Evolutionary conservation across 177 flowering plant genomes (phyloP).

Genomic region (Vitis hybrid): DNA sequence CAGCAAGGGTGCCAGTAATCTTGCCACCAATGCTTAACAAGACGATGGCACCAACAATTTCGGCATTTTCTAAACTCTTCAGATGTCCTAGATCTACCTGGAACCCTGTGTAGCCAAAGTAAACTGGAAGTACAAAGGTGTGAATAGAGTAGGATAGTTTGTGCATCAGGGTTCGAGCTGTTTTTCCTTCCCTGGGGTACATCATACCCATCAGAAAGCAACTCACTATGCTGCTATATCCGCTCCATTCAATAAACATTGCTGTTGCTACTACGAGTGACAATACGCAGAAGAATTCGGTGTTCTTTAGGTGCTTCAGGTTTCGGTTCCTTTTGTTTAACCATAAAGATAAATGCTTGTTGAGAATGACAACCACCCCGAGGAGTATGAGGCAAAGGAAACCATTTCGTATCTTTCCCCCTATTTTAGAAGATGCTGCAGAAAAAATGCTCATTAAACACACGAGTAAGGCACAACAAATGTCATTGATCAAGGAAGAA

Average conservation of each 20-base stretch:
- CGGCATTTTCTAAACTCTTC: background rate
- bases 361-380: conserved; percentile 19
- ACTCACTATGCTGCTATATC: conserved; percentile 36
- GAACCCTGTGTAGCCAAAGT: conserved; percentile 63
- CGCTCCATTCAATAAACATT: conserved; percentile 25
- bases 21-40: conserved; percentile 49
- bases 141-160: conserved; percentile 42
- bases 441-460: background rate
- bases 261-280: conserved; percentile 20
- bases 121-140: conserved; percentile 62
- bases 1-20: conserved; percentile 49
- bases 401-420: background rate
- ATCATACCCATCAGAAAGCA: conserved; percentile 48
- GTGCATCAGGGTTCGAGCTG: conserved; percentile 46
- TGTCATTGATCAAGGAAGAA: conserved; percentile 43
- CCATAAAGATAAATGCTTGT: conserved; percentile 31
- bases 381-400: conserved; percentile 10
- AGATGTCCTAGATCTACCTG: conserved; percentile 25
- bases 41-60: conserved; percentile 24
- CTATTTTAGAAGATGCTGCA: background rate
- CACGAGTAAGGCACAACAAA: conserved; percentile 24
- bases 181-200: conserved; percentile 70
- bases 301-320: conserved; percentile 42
- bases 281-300: conserved; percentile 34
- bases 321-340: conserved; percentile 34